Base-by-base conservation (phyloP, 163 green algal species). In the Botryococcus braunii region DNA sequence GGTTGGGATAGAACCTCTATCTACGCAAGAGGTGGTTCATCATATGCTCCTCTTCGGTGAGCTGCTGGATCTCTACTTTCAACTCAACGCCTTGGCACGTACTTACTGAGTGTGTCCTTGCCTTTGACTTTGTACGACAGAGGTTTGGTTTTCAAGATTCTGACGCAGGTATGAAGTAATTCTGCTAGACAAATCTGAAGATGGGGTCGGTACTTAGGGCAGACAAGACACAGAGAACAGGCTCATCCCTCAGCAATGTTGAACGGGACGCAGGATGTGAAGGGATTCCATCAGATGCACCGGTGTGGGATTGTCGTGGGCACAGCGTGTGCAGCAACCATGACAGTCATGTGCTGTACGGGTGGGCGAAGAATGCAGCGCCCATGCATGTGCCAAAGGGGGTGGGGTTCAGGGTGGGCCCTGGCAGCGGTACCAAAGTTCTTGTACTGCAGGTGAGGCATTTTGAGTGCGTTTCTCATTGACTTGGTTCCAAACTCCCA, bases 11-110 rank as follows among this genome's bases (percentile, higher is more conserved):
- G 75, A 86, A 48, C 79, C 88, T 6, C 64, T 85, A 11, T 83
- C 82, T 0, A 65, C 82, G 62, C 68, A 90, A 68, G 63, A 80
- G 32, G 66, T 85, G 4, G 88, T 91, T 6, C 88, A 95, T 73
- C 88, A 95, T 65, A 95, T 95, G 72, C 80, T 95, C 43, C 79
- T 95, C 3, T 95, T 90, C 69, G 88, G 88, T 83, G 40, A 58
- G 69, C 31, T 17, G 27, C 59, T 64, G 27, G 9, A 39, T 40
- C 1, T 64, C 11, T 9, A 21, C 23, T 37, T 1, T 63, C 34
- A 39, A 47, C 13, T 52, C 13, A 52, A 17, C 43, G 13, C 43
- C 17, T 13, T 17, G 43, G 43, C 43, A 52, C 43, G 13, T 52
- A 17, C n/a, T n/a, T n/a, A n/a, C n/a, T n/a, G n/a, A n/a, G n/a